These are phyloP conservation scores for Mycena venus DNA, from an alignment of 768 basidiomycete species.

Conservation along the genomic window DNA sequence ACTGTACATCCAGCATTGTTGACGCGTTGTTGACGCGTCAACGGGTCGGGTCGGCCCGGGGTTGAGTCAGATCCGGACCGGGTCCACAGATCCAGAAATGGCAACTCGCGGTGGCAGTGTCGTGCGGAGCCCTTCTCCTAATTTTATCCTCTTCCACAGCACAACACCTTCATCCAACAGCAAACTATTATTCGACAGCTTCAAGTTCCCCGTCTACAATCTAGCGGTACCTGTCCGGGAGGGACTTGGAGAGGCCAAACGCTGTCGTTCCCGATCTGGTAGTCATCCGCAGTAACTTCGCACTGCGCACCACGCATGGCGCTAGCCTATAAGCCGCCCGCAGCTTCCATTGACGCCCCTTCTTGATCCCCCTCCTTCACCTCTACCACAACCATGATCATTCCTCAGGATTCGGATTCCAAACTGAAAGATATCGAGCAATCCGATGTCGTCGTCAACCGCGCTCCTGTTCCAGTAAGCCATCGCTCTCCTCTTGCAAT, in stretches of 20 bases:
- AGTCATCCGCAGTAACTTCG: slow-evolving; percentile 7
- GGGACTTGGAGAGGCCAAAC: not conserved
- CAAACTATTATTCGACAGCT: not conserved
- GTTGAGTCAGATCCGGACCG: too few species aligned
- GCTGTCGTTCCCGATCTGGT: not conserved
- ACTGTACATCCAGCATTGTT: too few species aligned
- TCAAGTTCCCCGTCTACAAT: not conserved
- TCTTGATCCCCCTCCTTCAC: not conserved
- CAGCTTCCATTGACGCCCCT: not conserved
- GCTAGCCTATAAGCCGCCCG: slow-evolving; percentile 11
- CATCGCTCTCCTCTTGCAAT: too few species aligned
- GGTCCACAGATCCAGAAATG: not conserved
- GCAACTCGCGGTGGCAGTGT: not conserved
- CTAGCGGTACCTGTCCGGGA: not conserved
- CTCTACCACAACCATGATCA: slow-evolving; percentile 21
- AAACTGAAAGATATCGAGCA: slow-evolving; percentile 4
- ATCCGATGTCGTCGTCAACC: slow-evolving; percentile 14
- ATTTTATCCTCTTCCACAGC: too few species aligned
- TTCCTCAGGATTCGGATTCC: slow-evolving; percentile 4
- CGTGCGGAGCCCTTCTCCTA: not conserved
- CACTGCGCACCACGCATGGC: not conserved
- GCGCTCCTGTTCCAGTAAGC: not conserved
- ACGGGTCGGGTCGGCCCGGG: too few species aligned
- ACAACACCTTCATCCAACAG: not conserved
- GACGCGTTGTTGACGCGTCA: too few species aligned